A percentile compares a stretch with the other conserved stretches of the same genome.
Conservation (phyloP, 257 asterid genomes). For the Gynochthodes officinalis region DNA sequence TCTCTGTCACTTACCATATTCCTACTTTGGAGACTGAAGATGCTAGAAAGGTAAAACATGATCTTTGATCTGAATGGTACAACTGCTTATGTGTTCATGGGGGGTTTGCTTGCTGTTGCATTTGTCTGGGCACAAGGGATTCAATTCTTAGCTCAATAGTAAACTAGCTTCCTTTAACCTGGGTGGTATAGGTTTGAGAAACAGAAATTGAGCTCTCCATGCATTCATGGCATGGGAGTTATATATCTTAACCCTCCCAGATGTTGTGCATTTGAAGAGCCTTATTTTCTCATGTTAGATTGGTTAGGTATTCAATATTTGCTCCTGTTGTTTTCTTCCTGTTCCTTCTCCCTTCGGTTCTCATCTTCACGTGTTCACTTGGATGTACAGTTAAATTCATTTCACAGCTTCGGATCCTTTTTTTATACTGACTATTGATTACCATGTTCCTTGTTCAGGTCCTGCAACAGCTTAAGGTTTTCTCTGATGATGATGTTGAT, state of each 20-base stretch:
- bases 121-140: neutral
- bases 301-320: neutral
- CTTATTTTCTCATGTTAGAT: neutral
- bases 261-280: neutral
- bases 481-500: slow-evolving; percentile 67
- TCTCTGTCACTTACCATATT: slow-evolving; percentile 77
- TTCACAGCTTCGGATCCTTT: neutral
- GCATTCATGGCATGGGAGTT: neutral
- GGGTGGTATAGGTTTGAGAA: neutral
- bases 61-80: neutral
- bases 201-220: neutral
- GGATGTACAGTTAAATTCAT: neutral
- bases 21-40: slow-evolving; percentile 83
- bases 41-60: slow-evolving; percentile 61
- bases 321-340: neutral
- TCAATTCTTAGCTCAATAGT: neutral
- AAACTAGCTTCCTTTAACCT: slow-evolving; percentile 2
- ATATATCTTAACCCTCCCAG: too few species aligned
- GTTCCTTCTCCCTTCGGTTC: neutral
- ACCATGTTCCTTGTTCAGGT: slow-evolving; percentile 49
- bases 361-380: neutral
- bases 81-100: neutral
- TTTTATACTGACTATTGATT: slow-evolving; percentile 4
- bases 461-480: slow-evolving; percentile 70
- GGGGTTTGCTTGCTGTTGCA: neutral